These are phyloP conservation scores for Bipolaris oryzae DNA, from an alignment of 2,329 filamentous ascomycete species.

Conservation along the genomic window DNA sequence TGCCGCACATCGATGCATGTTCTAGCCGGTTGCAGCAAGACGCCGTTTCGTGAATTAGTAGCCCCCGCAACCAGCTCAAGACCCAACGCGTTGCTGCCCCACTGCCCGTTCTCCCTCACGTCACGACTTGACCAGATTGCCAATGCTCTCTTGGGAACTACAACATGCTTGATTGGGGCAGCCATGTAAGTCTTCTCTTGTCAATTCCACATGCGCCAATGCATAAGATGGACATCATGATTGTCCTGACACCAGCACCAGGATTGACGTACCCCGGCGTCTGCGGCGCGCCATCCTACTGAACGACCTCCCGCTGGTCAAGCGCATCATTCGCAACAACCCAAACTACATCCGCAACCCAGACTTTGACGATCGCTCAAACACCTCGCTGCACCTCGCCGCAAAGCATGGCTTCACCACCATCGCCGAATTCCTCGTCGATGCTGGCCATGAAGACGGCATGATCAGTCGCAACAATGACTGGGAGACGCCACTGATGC, in stretches of 20 bases:
- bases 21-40: constrained; percentile 32
- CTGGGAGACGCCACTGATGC: constrained; percentile 80
- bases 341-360: constrained; percentile 77
- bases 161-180: constrained; percentile 32
- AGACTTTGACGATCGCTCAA: constrained; percentile 75
- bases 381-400: constrained; percentile 83
- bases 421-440: constrained; percentile 72
- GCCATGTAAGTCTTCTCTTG: constrained; percentile 30
- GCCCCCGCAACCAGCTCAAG: constrained; percentile 28
- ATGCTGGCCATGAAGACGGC: constrained; percentile 75
- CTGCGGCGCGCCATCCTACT: constrained; percentile 81
- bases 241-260: constrained; percentile 40
- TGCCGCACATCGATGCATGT: constrained; percentile 23
- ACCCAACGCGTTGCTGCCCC: constrained; percentile 12
- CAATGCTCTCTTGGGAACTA: constrained; percentile 11
- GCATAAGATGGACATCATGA: too few species aligned
- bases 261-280: constrained; percentile 78
- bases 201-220: neutral
- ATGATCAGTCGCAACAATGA: constrained; percentile 78
- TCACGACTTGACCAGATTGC: constrained; percentile 8
- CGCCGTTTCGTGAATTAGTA: constrained; percentile 36
- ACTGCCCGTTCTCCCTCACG: constrained; percentile 13
- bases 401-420: constrained; percentile 72
- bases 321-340: constrained; percentile 76
- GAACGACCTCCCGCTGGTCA: constrained; percentile 74